Percentiles rank a stretch among this genome's conserved stretches.
These are phyloP conservation scores for Lasiodiplodia sp. DNA, from an alignment of 2,329 filamentous ascomycete species.

Conservation along the genomic window DNA sequence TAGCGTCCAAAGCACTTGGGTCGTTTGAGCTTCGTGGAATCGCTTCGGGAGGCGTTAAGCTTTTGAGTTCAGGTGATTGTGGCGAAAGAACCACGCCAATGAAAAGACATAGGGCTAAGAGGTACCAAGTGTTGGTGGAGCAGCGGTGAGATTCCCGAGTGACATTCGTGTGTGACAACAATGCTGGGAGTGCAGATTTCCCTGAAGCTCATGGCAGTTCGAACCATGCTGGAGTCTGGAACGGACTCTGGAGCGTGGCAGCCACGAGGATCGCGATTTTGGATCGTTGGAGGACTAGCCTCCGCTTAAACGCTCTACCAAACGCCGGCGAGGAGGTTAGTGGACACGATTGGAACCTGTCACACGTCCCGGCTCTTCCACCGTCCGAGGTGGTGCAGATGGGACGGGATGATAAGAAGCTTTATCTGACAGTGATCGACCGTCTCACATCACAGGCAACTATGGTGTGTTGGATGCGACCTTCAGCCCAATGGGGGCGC, in stretches of 20 bases:
- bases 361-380: not conserved
- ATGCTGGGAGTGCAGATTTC: not conserved
- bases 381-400: conserved; percentile 10
- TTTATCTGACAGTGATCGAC: conserved; percentile 27
- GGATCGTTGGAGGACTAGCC: not conserved
- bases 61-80: conserved; percentile 3
- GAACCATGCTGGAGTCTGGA: not conserved
- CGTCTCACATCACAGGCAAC: conserved; percentile 7
- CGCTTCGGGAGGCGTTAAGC: conserved; percentile 16
- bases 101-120: not conserved
- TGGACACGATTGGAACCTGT: not conserved
- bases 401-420: conserved; percentile 14
- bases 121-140: not conserved
- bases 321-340: not conserved
- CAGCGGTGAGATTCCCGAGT: not conserved
- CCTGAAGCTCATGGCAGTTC: not conserved
- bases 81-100: conserved; percentile 1
- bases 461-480: not conserved
- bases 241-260: not conserved
- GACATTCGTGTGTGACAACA: not conserved
- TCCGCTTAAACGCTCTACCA: conserved; percentile 4
- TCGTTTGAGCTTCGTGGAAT: conserved; percentile 2
- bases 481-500: conserved; percentile 1
- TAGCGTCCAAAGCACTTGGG: not conserved
- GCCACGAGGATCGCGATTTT: not conserved